These are phyloP conservation scores for Russula vinacea DNA, from an alignment of 768 basidiomycete species.

Conservation along the genomic window DNA sequence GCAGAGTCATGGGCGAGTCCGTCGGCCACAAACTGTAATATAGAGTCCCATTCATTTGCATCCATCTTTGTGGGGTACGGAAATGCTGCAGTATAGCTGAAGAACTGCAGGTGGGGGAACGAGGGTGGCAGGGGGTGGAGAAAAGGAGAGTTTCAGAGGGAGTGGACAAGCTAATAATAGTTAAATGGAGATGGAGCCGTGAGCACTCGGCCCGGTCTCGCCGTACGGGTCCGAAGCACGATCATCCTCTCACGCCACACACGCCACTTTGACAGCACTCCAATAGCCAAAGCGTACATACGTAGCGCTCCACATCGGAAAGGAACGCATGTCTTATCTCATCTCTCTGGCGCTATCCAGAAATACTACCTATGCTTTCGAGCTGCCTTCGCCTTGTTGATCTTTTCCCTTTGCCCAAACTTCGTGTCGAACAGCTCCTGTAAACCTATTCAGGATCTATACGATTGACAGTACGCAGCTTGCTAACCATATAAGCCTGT, in stretches of 20 bases:
- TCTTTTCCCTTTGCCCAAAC: constrained; percentile 86
- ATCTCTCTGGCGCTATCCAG: background rate
- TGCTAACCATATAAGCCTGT: constrained; percentile 86
- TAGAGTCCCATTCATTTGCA: constrained; percentile 56
- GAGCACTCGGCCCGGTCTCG: background rate
- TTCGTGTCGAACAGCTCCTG: constrained; percentile 84
- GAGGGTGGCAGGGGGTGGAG: background rate
- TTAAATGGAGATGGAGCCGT: background rate
- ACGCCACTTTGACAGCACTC: background rate
- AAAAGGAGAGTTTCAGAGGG: too few relatives aligned
- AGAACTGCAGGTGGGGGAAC: background rate
- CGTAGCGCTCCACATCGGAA: background rate
- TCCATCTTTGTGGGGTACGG: constrained; percentile 38
- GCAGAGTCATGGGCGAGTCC: constrained; percentile 38
- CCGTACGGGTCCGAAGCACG: background rate
- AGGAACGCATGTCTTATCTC: too few relatives aligned
- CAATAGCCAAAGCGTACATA: background rate
- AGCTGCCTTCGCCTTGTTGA: constrained; percentile 61
- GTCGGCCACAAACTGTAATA: constrained; percentile 55
- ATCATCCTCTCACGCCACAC: background rate
- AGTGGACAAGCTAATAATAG: constrained; percentile 7
- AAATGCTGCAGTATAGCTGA: background rate
- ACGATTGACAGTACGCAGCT: background rate
- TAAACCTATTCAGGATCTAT: constrained; percentile 19
- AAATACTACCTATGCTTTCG: constrained; percentile 1